Percentiles rank a stretch among this genome's conserved stretches.
Evolutionary conservation across 257 asterid genomes (phyloP).

Genomic region (Solanum commersonii): DNA sequence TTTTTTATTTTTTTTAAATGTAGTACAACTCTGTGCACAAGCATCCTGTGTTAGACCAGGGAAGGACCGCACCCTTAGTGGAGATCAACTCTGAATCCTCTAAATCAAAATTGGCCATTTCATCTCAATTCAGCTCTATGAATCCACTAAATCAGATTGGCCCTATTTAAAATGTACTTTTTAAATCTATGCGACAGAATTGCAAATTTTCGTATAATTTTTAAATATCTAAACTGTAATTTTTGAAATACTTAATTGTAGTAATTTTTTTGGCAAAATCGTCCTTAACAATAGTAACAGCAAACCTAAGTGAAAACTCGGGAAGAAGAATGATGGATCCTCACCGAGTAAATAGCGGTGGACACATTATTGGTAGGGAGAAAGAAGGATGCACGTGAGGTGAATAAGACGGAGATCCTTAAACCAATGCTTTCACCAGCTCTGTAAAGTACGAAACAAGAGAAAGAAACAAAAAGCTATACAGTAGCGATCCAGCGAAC

Average conservation of each 20-base stretch:
- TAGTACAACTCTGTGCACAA: not conserved
- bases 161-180: not conserved
- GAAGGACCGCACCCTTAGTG: too few relatives aligned
- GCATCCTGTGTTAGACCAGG: not conserved
- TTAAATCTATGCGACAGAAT: not conserved
- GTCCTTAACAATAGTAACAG: not conserved
- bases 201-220: not conserved
- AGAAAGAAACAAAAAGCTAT: not conserved
- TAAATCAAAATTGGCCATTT: not conserved
- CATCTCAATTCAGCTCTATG: not conserved
- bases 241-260: not conserved
- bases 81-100: not conserved
- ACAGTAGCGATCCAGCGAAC: not conserved
- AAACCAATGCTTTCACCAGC: conserved; percentile 13
- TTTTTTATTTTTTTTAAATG: too few relatives aligned
- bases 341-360: not conserved
- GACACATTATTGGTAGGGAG: not conserved
- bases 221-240: not conserved
- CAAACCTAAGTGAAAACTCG: not conserved
- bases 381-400: not conserved
- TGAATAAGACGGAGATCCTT: not conserved
- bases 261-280: not conserved
- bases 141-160: not conserved
- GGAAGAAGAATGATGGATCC: not conserved
- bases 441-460: conserved; percentile 18